A percentile compares a stretch with the other conserved stretches of the same genome.
phyloP scores from a whole-genome alignment of 179 eudicot species.

The Beta corolliflora region DNA sequence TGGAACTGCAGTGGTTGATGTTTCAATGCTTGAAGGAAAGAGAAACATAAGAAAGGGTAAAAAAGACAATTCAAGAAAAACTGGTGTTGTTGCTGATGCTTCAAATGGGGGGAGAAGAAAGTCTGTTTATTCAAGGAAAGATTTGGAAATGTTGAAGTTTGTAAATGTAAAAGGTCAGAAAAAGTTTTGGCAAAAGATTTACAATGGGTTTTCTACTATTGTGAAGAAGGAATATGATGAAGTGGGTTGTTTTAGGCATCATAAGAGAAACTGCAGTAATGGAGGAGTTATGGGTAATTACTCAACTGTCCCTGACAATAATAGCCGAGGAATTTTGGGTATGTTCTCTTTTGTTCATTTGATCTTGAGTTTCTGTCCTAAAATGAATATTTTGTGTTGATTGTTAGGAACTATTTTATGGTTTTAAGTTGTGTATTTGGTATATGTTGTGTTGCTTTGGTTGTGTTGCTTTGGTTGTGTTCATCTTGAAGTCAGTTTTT shows the following conservation, averaged over 20 bases:
- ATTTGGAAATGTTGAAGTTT: constrained; percentile 59
- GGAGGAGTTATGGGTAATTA: constrained; percentile 18
- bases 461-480: not conserved
- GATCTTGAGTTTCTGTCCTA: not conserved
- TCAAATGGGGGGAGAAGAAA: constrained; percentile 27
- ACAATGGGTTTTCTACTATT: constrained; percentile 44
- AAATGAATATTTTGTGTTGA: not conserved
- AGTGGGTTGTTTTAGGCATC: constrained; percentile 36
- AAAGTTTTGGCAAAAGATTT: constrained; percentile 69
- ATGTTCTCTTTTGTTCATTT: not conserved
- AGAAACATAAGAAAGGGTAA: constrained; percentile 21
- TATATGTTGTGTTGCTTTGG: too few relatives aligned
- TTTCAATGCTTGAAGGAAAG: constrained; percentile 19
- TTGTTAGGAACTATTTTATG: not conserved
- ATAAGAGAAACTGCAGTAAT: constrained; percentile 27
- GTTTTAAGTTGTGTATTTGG: too few relatives aligned
- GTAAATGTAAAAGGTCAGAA: constrained; percentile 48
- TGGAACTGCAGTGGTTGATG: constrained; percentile 39
- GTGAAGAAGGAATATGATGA: constrained; percentile 59
- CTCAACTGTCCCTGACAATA: constrained; percentile 2
- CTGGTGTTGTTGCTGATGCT: constrained; percentile 11
- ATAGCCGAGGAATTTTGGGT: constrained; percentile 18
- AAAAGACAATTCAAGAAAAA: constrained; percentile 12
- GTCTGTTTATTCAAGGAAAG: constrained; percentile 46
- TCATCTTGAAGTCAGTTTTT: not conserved